Base-by-base conservation (phyloP, 2,329 filamentous ascomycete species). In the Aspergillus pseudonomiae region DNA sequence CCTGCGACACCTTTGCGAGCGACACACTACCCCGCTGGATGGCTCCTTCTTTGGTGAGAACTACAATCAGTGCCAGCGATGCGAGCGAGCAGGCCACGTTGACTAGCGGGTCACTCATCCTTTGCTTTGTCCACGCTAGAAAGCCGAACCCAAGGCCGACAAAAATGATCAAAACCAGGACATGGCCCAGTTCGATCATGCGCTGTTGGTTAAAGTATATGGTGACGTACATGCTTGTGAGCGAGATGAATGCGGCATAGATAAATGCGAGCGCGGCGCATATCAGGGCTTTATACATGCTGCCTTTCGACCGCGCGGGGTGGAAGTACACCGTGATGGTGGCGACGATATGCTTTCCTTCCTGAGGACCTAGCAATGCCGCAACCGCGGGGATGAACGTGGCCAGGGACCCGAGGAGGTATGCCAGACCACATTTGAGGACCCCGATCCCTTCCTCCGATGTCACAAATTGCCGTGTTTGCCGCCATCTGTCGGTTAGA, bases 281-380 rank as follows among this genome's bases (percentile, higher is more conserved):
- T 39, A 94, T 79, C 11, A 90, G 86, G 3, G 93, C 94, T 77
- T 97, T 92, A 62, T 92, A 86, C 93, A 97, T 97, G 68, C 91
- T 95, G 0, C 94, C 94, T 32, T 89, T 87, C n/a, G 92, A 93
- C 62, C 94, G 85, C 6, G 93, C 92, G 4, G 94, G 93, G 76
- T 97, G 93, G 73, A 97, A 98, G 74, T 97, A 98, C 10, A 97
- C 94, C 0, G 93, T 96, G 63, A 97, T 88, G 1, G 94, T 97
- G 39, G 93, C 93, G 57, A 97, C 93, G 73, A 97, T 89, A 78
- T 97, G 94, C 75, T 97, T 97, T 56, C 93, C 93, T 78, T 97
- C 94, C 73, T 93, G 91, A 66, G 89, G 85, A 11, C 94, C 94
- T 16, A 97, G 83, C 61, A 93, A 86, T 9, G 84, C 81, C 19